Evolutionary conservation across 1,139 yeast species (phyloP).

Genomic region (Candida sojae): DNA sequence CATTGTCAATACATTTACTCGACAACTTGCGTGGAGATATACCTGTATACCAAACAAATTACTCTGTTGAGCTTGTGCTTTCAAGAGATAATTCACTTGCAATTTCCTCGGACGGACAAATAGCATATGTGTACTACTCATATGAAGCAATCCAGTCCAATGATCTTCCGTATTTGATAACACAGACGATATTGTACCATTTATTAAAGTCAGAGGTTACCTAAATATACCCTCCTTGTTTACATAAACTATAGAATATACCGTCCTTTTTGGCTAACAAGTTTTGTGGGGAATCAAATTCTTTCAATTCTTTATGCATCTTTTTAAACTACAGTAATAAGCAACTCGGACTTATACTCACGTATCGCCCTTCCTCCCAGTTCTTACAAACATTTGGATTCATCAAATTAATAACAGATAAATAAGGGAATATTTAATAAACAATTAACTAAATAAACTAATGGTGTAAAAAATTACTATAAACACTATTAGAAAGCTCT

Average conservation of each 20-base stretch:
- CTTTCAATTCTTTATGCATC: slow-evolving; percentile 50
- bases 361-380: too few relatives aligned
- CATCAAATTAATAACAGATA: too few relatives aligned
- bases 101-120: slow-evolving; percentile 39
- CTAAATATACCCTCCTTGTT: slow-evolving; percentile 18
- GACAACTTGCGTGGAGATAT: slow-evolving; percentile 17
- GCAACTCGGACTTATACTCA: too few relatives aligned
- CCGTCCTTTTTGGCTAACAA: slow-evolving; percentile 15
- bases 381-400: too few relatives aligned
- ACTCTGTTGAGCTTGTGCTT: slow-evolving; percentile 29
- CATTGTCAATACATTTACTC: slow-evolving; percentile 18
- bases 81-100: slow-evolving; percentile 35
- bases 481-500: too few relatives aligned
- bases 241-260: slow-evolving; percentile 19
- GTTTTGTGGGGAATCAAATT: slow-evolving; percentile 62
- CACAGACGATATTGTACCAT: slow-evolving; percentile 37
- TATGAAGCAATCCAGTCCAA: slow-evolving; percentile 35
- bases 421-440: too few relatives aligned
- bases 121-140: slow-evolving; percentile 37
- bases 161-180: slow-evolving; percentile 41
- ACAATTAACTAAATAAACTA: too few relatives aligned
- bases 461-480: too few relatives aligned
- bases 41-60: slow-evolving; percentile 8
- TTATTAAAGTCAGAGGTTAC: slow-evolving; percentile 2
- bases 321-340: too few relatives aligned